Percentiles rank a stretch among this genome's conserved stretches.
phyloP scores from a whole-genome alignment of 2,329 filamentous ascomycete species.

The Trematosphaeria pertusa region DNA sequence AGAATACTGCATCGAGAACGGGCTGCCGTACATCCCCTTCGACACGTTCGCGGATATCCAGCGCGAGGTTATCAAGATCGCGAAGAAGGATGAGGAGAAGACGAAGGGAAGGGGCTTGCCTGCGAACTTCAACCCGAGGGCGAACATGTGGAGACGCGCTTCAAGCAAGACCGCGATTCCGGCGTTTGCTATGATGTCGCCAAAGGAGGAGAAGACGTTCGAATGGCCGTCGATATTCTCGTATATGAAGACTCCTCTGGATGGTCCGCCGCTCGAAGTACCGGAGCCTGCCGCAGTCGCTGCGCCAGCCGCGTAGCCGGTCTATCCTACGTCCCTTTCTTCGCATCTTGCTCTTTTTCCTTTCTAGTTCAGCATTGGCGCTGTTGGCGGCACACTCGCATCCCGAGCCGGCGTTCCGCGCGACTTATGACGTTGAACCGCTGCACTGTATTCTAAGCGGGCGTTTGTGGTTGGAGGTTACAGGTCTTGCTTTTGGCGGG shows the following conservation, averaged over 20 bases:
- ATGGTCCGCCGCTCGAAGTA: constrained; percentile 10
- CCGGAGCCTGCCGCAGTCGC: constrained; percentile 8
- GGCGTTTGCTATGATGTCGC: constrained; percentile 58
- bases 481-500: too few species aligned
- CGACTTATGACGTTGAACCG: too few species aligned
- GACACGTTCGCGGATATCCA: constrained; percentile 73
- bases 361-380: too few species aligned
- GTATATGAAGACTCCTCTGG: constrained; percentile 16
- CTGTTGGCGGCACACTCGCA: too few species aligned
- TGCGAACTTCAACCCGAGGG: constrained; percentile 69
- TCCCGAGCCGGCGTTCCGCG: too few species aligned
- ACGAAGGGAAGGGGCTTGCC: constrained; percentile 67
- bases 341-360: neutral
- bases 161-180: constrained; percentile 65
- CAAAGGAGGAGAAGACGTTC: constrained; percentile 68
- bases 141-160: constrained; percentile 71
- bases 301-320: constrained; percentile 18
- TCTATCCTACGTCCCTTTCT: too few species aligned
- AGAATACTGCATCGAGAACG: constrained; percentile 69
- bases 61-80: constrained; percentile 64
- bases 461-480: too few species aligned
- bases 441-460: too few species aligned
- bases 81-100: constrained; percentile 65
- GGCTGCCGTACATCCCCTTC: constrained; percentile 66
- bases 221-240: constrained; percentile 66